Evolutionary conservation across 2,329 filamentous ascomycete genomes (phyloP).

Genomic region (Corniculantispora saksenae): DNA sequence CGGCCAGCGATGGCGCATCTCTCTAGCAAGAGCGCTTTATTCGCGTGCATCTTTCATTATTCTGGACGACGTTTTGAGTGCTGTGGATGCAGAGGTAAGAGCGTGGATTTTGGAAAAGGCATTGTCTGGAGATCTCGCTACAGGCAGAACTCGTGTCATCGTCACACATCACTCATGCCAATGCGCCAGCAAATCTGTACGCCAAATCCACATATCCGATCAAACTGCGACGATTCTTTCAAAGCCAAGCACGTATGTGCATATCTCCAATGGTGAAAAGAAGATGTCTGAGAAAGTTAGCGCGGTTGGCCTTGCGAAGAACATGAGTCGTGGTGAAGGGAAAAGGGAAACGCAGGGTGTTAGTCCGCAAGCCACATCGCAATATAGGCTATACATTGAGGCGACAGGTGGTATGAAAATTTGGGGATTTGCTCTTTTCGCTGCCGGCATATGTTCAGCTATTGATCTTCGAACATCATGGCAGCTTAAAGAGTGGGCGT

Average conservation of each 20-base stretch:
- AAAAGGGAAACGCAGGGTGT: too few relatives aligned
- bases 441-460: neutral
- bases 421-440: neutral
- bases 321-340: too few relatives aligned
- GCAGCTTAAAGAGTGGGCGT: neutral
- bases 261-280: neutral
- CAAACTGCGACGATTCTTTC: neutral
- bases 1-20: constrained; percentile 23
- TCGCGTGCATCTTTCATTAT: constrained; percentile 35
- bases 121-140: constrained; percentile 64
- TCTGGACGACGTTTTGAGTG: constrained; percentile 75
- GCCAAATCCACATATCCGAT: neutral
- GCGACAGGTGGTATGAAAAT: neutral
- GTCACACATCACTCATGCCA: constrained; percentile 73
- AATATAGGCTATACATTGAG: neutral
- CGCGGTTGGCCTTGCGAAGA: too few relatives aligned
- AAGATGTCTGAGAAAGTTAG: neutral
- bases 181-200: constrained; percentile 59
- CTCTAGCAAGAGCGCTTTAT: constrained; percentile 26
- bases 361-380: too few relatives aligned
- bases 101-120: constrained; percentile 70
- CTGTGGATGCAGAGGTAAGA: constrained; percentile 70
- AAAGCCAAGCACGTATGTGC: neutral
- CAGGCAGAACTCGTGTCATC: constrained; percentile 66
- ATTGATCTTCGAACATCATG: neutral